Evolutionary conservation across 257 asterid genomes (phyloP).

Genomic region (Phtheirospermum japonicum): DNA sequence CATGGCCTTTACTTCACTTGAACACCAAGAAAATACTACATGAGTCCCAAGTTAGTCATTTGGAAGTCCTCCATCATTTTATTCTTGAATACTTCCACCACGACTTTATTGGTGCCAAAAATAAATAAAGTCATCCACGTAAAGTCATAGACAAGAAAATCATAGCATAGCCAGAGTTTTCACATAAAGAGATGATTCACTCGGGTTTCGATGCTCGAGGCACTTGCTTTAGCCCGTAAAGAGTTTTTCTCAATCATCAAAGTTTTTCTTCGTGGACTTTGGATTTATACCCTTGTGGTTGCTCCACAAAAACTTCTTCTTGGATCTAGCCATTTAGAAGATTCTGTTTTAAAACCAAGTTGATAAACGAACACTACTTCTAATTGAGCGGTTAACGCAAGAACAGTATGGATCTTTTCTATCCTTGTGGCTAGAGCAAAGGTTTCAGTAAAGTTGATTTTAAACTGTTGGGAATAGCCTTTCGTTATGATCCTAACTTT

Average conservation of each 20-base stretch:
- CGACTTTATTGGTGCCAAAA: too few species aligned
- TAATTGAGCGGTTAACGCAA: background rate
- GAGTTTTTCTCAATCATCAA: too few species aligned
- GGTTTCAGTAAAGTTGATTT: background rate
- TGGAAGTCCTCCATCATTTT: too few species aligned
- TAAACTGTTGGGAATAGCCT: too few species aligned
- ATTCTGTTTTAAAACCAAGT: constrained; percentile 4
- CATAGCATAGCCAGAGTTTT: too few species aligned
- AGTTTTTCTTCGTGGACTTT: too few species aligned
- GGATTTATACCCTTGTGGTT: too few species aligned
- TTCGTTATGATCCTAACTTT: too few species aligned
- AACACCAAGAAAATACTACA: background rate
- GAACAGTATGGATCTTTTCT: background rate
- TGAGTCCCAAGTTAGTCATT: too few species aligned
- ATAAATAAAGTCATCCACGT: background rate
- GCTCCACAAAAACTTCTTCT: background rate
- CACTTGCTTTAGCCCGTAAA: too few species aligned
- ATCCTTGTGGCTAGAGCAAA: constrained; percentile 2
- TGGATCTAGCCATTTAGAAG: constrained; percentile 1
- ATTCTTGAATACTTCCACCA: too few species aligned
- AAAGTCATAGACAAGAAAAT: background rate
- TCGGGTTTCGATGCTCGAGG: too few species aligned
- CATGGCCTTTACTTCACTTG: background rate
- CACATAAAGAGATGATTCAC: background rate
- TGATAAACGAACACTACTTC: background rate